Evolutionary conservation across 129 eudicot genomes (phyloP), one percentile per base, ranked within the genome.

Genomic region (Ambrosia trifida): DNA sequence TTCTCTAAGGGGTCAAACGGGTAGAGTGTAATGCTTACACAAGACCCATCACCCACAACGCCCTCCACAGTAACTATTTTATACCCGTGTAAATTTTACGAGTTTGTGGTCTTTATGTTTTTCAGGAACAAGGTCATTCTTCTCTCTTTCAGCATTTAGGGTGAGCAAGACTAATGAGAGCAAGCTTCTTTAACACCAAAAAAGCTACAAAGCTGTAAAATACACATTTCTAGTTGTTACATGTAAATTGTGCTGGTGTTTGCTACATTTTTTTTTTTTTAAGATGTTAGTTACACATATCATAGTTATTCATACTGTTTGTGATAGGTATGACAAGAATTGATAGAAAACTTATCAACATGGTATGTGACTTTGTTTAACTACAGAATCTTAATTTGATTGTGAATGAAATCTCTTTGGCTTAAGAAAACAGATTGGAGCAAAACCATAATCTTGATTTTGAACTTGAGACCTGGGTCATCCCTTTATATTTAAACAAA

Each of bases 61-160:
- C 47, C 51, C 12, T 19, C 7, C 46, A 35, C 36, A n/a, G 20
- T 33, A 32, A 16, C 3, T 17, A 56, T 71, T 41, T 17, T 47
- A 59, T 31, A 31, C 59, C 20, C 60, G 11, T 64, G 17, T 59
- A 62, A 69, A 46, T 24, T 77, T 74, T 41, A 72, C 81, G 74
- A 40, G 31, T 45, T 58, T 76, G 30, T 68, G 56, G 57, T 66
- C 10, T 70, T 59, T 75, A 54, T 82, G 66, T 83, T 69, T 89
- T 87, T 80, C 94, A 94, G 99, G 89, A 68, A 47, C 89, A 75
- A 85, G 94, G 82, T 87, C 97, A 63, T 87, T 94, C 84, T 94
- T 94, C 88, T 94, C 99, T 72, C 91, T 94, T 80, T 87, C 99
- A 68, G 87, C 96, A 61, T 94, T 90, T 76, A 86, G 90, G 80